Percentiles rank a stretch among this genome's conserved stretches.
phyloP scores from a whole-genome alignment of 169 alveolate genomes.

The Eimeria nieschulzi region DNA sequence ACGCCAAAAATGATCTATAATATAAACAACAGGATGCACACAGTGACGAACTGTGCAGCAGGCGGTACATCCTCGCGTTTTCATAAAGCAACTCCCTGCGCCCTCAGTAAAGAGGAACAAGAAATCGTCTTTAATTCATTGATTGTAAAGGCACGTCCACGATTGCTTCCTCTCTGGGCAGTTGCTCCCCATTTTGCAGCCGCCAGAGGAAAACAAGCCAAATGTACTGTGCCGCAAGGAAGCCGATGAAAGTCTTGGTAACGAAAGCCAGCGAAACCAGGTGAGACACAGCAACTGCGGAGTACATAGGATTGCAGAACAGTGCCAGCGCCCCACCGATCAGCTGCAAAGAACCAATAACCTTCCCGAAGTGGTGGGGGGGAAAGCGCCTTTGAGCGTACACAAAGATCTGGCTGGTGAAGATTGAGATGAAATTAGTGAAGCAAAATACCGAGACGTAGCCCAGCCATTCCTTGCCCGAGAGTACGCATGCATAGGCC shows the following conservation, averaged over 20 bases:
- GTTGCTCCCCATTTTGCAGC: neutral
- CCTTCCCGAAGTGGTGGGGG: slow-evolving; percentile 76
- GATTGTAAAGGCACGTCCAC: too few species aligned
- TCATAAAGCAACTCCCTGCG: too few species aligned
- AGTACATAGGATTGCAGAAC: slow-evolving; percentile 70
- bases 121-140: too few species aligned
- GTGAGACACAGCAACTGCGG: slow-evolving; percentile 11
- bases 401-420: slow-evolving; percentile 78
- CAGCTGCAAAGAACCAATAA: slow-evolving; percentile 77
- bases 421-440: slow-evolving; percentile 76
- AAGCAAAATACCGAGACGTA: slow-evolving; percentile 72
- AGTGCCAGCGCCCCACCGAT: slow-evolving; percentile 78
- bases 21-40: too few species aligned
- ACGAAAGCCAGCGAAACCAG: neutral
- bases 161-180: too few species aligned
- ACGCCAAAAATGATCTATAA: too few species aligned
- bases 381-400: slow-evolving; percentile 75
- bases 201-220: slow-evolving; percentile 35
- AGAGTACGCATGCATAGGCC: slow-evolving; percentile 76
- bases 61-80: too few species aligned
- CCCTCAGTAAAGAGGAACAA: too few species aligned
- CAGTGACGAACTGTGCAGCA: too few species aligned
- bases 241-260: slow-evolving; percentile 8
- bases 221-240: slow-evolving; percentile 33
- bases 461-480: slow-evolving; percentile 53